Conservation (phyloP, 495 filamentous ascomycete species). For the Penicillium roqueforti region DNA sequence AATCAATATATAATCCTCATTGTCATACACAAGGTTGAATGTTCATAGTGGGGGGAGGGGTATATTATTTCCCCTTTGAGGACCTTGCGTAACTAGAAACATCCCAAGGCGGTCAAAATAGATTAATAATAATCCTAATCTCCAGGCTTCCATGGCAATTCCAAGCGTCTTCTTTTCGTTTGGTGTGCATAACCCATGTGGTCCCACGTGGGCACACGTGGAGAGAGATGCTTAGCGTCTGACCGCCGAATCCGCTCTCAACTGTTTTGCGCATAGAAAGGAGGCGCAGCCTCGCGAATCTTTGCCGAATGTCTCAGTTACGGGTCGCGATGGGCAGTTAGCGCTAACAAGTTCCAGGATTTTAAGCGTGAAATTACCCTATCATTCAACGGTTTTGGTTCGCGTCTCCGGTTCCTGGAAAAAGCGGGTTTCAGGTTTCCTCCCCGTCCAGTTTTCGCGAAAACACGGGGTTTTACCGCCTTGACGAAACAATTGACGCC, state of each 20-base stretch:
- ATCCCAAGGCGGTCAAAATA: not conserved
- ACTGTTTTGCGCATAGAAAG: slow-evolving; percentile 13
- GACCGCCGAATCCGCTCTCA: slow-evolving; percentile 19
- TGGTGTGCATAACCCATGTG: slow-evolving; percentile 30
- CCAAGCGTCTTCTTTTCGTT: slow-evolving; percentile 27
- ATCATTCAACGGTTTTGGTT: not conserved
- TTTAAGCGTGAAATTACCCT: not conserved
- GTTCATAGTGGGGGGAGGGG: slow-evolving; percentile 5
- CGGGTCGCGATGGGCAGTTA: not conserved
- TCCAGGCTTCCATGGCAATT: slow-evolving; percentile 26
- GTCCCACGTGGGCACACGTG: slow-evolving; percentile 42
- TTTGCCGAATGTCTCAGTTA: not conserved
- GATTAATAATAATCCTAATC: not conserved
- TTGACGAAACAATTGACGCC: not conserved
- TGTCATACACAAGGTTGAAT: not conserved
- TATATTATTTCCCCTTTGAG: not conserved
- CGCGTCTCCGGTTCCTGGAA: not conserved
- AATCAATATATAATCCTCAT: not conserved
- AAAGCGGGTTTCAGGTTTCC: not conserved
- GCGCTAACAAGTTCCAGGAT: slow-evolving; percentile 1
- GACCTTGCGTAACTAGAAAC: not conserved
- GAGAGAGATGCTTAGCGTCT: slow-evolving; percentile 27
- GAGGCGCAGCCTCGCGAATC: slow-evolving; percentile 11
- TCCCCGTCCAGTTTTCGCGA: not conserved
- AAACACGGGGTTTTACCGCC: not conserved